A percentile compares a stretch with the other conserved stretches of the same genome.
Evolutionary conservation across 371 early-diverging fungal genomes (phyloP).

Genomic region (Vairimorpha necatrix): DNA sequence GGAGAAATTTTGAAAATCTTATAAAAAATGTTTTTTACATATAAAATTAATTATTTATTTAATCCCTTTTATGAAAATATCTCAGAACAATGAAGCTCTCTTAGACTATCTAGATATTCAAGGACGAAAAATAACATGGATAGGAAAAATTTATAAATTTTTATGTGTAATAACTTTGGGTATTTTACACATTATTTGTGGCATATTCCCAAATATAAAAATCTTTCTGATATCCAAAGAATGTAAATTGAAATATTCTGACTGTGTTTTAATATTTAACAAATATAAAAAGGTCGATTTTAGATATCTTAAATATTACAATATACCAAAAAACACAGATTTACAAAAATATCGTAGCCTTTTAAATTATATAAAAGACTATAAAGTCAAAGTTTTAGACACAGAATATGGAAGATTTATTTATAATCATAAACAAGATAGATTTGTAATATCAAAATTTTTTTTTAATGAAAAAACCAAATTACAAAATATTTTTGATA

Average conservation of each 20-base stretch:
- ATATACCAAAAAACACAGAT: not conserved
- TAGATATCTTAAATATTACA: conserved; percentile 5
- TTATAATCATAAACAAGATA: conserved; percentile 10
- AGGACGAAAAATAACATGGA: conserved; percentile 12
- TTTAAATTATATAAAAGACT: not conserved
- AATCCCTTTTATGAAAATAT: not conserved
- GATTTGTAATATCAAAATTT: conserved; percentile 16
- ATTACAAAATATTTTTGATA: conserved; percentile 1
- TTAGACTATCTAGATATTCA: conserved; percentile 5
- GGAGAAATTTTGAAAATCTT: too few relatives aligned
- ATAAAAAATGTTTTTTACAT: too few relatives aligned
- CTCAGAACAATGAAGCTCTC: not conserved
- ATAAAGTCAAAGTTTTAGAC: conserved; percentile 25
- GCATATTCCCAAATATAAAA: conserved; percentile 23
- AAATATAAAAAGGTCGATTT: conserved; percentile 21
- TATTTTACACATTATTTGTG: conserved; percentile 44
- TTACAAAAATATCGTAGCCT: too few relatives aligned
- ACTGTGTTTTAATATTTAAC: conserved; percentile 26
- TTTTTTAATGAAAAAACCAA: not conserved
- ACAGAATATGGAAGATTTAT: conserved; percentile 16
- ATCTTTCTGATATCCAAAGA: conserved; percentile 17
- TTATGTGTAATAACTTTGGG: conserved; percentile 48
- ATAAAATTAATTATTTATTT: too few relatives aligned
- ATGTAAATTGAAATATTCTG: conserved; percentile 29
- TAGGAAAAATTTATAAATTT: conserved; percentile 31